Conservation (phyloP, 2,329 filamentous ascomycete genomes). For the Pseudogymnoascus sp. region DNA sequence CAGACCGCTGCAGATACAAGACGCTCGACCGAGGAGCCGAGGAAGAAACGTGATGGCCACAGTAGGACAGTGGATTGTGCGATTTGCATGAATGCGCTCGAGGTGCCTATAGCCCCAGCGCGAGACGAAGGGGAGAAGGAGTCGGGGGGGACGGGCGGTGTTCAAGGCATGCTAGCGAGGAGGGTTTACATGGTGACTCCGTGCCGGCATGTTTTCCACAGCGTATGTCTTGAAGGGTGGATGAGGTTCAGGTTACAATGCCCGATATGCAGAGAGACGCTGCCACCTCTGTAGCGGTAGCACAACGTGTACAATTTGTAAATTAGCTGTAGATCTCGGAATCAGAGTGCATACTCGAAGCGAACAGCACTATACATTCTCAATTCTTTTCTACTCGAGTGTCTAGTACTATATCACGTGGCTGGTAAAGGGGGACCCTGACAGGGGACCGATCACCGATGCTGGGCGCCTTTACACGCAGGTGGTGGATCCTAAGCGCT, state of each 20-base stretch:
- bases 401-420: not conserved
- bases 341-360: not conserved
- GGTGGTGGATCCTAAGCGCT: constrained; percentile 1
- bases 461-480: not conserved
- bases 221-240: constrained; percentile 85
- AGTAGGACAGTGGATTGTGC: constrained; percentile 72
- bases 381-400: not conserved
- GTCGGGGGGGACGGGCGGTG: constrained; percentile 40
- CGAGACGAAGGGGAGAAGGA: constrained; percentile 41
- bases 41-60: constrained; percentile 37
- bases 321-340: not conserved
- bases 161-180: constrained; percentile 66
- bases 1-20: constrained; percentile 27
- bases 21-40: constrained; percentile 22
- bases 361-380: not conserved
- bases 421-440: not conserved
- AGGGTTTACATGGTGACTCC: constrained; percentile 95
- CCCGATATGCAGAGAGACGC: constrained; percentile 83
- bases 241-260: constrained; percentile 90
- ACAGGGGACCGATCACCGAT: constrained; percentile 1
- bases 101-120: constrained; percentile 71
- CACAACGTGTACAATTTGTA: not conserved
- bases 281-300: constrained; percentile 65
- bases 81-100: constrained; percentile 86
- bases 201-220: constrained; percentile 94